Conservation (phyloP, 2,329 filamentous ascomycete genomes). For the Diaporthe destruens region DNA sequence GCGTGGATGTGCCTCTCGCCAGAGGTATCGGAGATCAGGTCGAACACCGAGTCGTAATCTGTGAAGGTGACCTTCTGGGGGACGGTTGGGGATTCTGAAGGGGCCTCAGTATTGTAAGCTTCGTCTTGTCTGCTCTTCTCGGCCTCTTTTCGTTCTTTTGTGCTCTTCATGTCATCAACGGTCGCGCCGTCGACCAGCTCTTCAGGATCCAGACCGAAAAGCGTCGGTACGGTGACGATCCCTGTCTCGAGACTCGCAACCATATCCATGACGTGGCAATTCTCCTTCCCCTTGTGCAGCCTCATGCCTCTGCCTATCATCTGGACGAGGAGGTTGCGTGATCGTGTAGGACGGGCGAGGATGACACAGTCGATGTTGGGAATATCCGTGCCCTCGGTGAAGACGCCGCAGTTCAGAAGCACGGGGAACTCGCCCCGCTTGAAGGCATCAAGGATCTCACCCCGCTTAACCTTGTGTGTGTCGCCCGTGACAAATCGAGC, state of each 20-base stretch:
- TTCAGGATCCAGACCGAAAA: slow-evolving; percentile 91
- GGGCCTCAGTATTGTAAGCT: slow-evolving; percentile 37
- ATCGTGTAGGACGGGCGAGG: slow-evolving; percentile 88
- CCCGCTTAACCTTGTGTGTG: slow-evolving; percentile 77
- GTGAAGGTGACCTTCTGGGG: slow-evolving; percentile 77
- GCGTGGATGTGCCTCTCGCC: slow-evolving; percentile 82
- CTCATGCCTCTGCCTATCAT: slow-evolving; percentile 98
- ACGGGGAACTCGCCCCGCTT: slow-evolving; percentile 83
- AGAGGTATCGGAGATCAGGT: slow-evolving; percentile 85
- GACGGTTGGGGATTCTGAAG: slow-evolving; percentile 14
- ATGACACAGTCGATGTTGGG: slow-evolving; percentile 96
- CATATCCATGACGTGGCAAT: slow-evolving; percentile 98
- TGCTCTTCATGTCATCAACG: slow-evolving; percentile 69
- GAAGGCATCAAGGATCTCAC: slow-evolving; percentile 81
- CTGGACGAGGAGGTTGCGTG: slow-evolving; percentile 92
- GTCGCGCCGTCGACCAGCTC: slow-evolving; percentile 79
- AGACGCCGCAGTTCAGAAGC: slow-evolving; percentile 93
- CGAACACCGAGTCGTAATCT: slow-evolving; percentile 92
- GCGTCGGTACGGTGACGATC: slow-evolving; percentile 88
- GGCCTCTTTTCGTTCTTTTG: slow-evolving; percentile 62
- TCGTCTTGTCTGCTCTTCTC: slow-evolving; percentile 53
- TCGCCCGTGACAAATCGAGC: slow-evolving; percentile 89
- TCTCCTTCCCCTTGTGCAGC: slow-evolving; percentile 80
- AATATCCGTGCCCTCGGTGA: slow-evolving; percentile 97
- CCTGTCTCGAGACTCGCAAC: slow-evolving; percentile 87